These are phyloP conservation scores for Isatis tinctoria DNA, from an alignment of 345 rosid genomes.

Conservation along the genomic window DNA sequence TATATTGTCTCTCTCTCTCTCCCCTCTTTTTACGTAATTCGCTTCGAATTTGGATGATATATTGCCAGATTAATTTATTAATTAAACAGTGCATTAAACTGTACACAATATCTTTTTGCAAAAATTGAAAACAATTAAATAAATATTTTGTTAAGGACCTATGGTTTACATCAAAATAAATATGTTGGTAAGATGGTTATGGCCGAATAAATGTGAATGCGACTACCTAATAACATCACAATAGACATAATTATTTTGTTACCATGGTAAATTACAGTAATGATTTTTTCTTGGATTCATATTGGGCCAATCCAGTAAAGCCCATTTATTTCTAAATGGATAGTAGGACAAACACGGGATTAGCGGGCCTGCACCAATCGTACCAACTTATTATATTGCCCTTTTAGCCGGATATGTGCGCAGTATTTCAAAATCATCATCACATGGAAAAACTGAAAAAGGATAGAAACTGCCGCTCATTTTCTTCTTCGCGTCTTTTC, in stretches of 20 bases:
- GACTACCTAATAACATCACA: background rate
- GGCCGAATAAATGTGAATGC: background rate
- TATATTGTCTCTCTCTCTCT: constrained; percentile 5
- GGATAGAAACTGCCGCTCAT: constrained; percentile 26
- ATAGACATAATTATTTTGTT: background rate
- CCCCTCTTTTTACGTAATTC: constrained; percentile 5
- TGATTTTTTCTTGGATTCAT: background rate
- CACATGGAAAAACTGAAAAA: background rate
- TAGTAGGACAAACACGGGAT: background rate
- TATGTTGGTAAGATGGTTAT: background rate
- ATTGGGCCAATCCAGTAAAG: background rate
- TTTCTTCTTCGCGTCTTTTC: constrained; percentile 5
- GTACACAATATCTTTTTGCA: too few relatives aligned
- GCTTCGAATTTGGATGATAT: background rate
- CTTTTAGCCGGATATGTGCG: background rate
- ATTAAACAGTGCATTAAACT: background rate
- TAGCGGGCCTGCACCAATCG: background rate
- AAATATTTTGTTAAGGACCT: background rate
- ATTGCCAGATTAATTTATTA: background rate
- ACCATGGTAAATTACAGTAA: background rate
- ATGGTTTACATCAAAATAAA: background rate
- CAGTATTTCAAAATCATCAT: background rate
- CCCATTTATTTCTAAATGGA: background rate
- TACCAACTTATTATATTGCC: background rate
- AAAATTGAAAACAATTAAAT: background rate